phyloP scores from a whole-genome alignment of 768 basidiomycete species.

The Cantharellus cinnabarinus region DNA sequence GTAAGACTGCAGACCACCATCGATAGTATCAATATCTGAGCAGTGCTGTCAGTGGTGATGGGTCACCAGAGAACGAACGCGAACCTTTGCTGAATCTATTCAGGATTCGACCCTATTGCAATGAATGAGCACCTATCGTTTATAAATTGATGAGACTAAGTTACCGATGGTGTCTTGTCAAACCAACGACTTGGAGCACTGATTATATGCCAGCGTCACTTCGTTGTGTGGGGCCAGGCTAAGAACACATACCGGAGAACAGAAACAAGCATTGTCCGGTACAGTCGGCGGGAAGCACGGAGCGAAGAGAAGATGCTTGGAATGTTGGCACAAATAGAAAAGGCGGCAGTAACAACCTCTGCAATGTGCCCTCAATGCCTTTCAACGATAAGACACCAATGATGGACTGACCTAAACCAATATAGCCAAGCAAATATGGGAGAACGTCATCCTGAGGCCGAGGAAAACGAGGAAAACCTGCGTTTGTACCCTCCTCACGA shows the following conservation, averaged over 20 bases:
- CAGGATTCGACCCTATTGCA: conserved; percentile 8
- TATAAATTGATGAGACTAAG: neutral
- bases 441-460: neutral
- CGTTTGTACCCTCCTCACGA: neutral
- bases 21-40: conserved; percentile 14
- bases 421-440: neutral
- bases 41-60: neutral
- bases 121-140: neutral
- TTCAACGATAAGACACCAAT: neutral
- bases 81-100: conserved; percentile 17
- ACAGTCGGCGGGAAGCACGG: neutral
- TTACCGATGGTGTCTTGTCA: conserved; percentile 11
- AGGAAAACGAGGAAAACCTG: neutral
- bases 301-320: neutral
- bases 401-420: neutral
- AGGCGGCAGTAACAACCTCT: neutral
- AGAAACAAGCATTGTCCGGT: conserved; percentile 5
- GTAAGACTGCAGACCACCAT: conserved; percentile 8
- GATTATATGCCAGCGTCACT: neutral
- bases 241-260: conserved; percentile 7
- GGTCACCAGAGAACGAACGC: neutral
- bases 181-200: conserved; percentile 11
- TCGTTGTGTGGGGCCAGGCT: neutral
- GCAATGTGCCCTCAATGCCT: neutral
- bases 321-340: neutral